Evolutionary conservation across 768 basidiomycete genomes (phyloP), one percentile per base, ranked within the genome.

Genomic region (Scleroderma bovista): DNA sequence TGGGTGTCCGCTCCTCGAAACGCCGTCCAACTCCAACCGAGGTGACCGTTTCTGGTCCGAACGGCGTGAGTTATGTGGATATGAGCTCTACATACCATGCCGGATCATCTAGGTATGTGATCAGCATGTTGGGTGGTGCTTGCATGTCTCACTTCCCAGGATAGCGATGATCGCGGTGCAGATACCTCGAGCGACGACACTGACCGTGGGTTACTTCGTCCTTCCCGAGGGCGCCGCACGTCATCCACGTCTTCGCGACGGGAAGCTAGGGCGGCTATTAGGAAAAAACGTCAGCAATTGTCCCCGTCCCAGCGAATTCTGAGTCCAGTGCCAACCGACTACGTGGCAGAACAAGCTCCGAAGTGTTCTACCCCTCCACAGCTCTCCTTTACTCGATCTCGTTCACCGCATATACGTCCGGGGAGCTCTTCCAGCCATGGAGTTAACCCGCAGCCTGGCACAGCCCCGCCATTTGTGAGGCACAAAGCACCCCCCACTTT

Each of bases 81-180:
- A 81, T 88, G 83, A 92, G 87, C 60, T 90, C 88, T 12, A 91
- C 88, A 57, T 92, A 92, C 68, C 85, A 89, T 51, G 89, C 84
- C 24, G 89, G 89, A 40, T 88, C 88, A 31, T 90, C 88, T 10
- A 81, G 85, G 87, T 86, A 59, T 54, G 78, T 33, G 52, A 17
- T 47, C 44, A 2, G 8, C 9, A 7, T 48, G 5, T 49, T 39
- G 26, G n/a, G 37, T 45, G 22, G 23, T 38, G 31, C 51, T 62
- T 52, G 79, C 39, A 13, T 26, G 20, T 38, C n/a, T 13, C 22
- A 42, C 19, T 34, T 31, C 17, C 33, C n/a, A 32, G 33, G 19
- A 23, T 17, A 71, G 82, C 54, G 75, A 83, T 19, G 76, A 73
- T 40, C 78, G 78, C 12, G 68, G 72, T 40, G 67, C 65, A 38